These are phyloP conservation scores for Lactifluus piperatus DNA, from an alignment of 768 basidiomycete species.

Conservation along the genomic window DNA sequence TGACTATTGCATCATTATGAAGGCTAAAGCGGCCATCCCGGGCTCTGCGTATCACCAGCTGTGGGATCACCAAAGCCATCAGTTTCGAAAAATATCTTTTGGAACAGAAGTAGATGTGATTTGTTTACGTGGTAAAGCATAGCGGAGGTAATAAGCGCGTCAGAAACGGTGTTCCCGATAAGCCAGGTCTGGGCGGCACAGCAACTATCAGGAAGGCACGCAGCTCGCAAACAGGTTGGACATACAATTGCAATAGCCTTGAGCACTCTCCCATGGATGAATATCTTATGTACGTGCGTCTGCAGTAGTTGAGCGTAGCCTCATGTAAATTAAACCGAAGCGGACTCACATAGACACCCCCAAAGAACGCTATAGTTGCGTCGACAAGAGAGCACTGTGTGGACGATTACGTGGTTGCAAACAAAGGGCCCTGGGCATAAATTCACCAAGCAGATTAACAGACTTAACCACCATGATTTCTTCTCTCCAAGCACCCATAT, in stretches of 20 bases:
- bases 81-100: neutral
- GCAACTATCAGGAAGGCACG: no score
- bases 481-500: slow-evolving; percentile 19
- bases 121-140: neutral
- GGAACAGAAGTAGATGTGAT: neutral
- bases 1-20: slow-evolving; percentile 13
- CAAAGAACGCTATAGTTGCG: neutral
- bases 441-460: neutral
- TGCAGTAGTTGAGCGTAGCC: neutral
- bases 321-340: neutral
- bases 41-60: neutral
- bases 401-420: neutral
- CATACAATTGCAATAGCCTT: neutral
- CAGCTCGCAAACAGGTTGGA: neutral
- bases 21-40: neutral
- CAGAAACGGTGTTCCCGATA: neutral
- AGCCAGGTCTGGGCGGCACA: slow-evolving; percentile 3
- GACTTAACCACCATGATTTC: neutral
- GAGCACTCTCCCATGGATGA: neutral
- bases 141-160: slow-evolving; percentile 1
- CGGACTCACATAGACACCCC: neutral
- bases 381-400: neutral
- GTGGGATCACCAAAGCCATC: neutral
- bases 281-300: neutral
- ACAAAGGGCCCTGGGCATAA: no score